Base-by-base conservation (phyloP, 352 stramenopile genomes). In the Globisporangium radiosum region DNA sequence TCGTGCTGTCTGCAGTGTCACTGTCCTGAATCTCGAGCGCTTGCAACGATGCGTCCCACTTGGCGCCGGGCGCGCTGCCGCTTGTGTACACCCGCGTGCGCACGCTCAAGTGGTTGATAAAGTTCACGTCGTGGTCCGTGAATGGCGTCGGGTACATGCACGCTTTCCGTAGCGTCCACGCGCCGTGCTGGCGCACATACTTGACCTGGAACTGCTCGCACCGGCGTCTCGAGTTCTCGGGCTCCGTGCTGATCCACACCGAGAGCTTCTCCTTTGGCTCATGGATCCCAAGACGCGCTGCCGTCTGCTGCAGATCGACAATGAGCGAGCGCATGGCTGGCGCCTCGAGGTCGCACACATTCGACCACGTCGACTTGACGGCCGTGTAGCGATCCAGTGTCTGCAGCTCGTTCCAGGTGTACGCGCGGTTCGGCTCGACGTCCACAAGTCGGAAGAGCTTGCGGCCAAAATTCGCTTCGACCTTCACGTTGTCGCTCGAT, bases 321-420 rank as follows among this genome's bases (percentile, higher is more conserved):
- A 56, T 48, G 25, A 56, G 36, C 52, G n/a, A 36, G 3, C 10
- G 11, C 15, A 48, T 38, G 1, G 37, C 52, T 38, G 15, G 36
- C 7, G 39, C 38, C n/a, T 33, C 15, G 39, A 7, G 38, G 17
- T 48, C 52, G 15, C 52, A 56, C 7, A 56, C 52, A 38, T 56
- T 56, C 52, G 52, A 56, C 52, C 52, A 56, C n/a, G 38, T 56
- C 14, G 37, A 48, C n/a, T 56, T 56, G 37, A 56, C 52, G 15
- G 38, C 38, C 17, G 52, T 48, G 38, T 38, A 56, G 4, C 52
- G 36, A 36, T 56, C 39, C 39, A 19, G 47, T n/a, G 9, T 17
- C 25, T 19, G 36, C 38, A 56, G 25, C 13, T 56, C 52, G 5
- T 38, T 42, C 52, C 38, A 47, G 9, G 7, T 38, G 39, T 56